Evolutionary conservation across 2,329 filamentous ascomycete species (phyloP), one percentile per base, ranked within the genome.

Genomic region (Sordariomycetes sp.): DNA sequence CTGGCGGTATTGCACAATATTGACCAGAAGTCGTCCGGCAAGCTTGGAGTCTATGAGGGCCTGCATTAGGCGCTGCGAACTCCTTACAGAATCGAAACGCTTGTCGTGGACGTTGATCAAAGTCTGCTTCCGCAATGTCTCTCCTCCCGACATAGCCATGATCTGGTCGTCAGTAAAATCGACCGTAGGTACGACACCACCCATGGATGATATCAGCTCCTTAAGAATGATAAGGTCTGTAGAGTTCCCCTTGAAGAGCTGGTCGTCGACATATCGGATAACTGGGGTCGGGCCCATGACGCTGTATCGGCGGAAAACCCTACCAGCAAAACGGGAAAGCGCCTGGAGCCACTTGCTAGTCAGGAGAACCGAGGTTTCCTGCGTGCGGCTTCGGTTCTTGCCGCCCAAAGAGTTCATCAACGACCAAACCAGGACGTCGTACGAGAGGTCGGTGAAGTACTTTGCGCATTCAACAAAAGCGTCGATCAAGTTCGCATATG

Each of bases 271-370:
- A 67, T 96, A 97, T 68, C 91, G 88, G 55, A 99, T 76, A 20
- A 99, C 81, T 0, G 94, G 92, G 0, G 84, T 84, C 1, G 90
- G 84, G 63, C 94, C 87, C 76, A 97, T 86, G 62, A 87, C 81
- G 20, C 85, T 80, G 67, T 96, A 96, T 54, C 89, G 84, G 65
- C 87, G 86, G 69, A 95, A 97, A 2, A 95, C 87, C 66, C 89
- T 87, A 24, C 92, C 94, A 50, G 91, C 87, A 68, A 99, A 97
- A n/a, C 81, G 82, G 10, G 94, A 89, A 56, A 97, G 74, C 15
- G 92, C 90, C 68, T 91, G 86, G 24, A 99, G 76, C 95, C 95
- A 99, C 65, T 86, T 84, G 69, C 90, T 96, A 28, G 91, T 94
- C 25, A 95, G 79, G 12, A 86, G 74, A 2, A 84, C 79, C 36